Conservation (phyloP, 768 basidiomycete genomes). For the Pulveroboletus frians region DNA sequence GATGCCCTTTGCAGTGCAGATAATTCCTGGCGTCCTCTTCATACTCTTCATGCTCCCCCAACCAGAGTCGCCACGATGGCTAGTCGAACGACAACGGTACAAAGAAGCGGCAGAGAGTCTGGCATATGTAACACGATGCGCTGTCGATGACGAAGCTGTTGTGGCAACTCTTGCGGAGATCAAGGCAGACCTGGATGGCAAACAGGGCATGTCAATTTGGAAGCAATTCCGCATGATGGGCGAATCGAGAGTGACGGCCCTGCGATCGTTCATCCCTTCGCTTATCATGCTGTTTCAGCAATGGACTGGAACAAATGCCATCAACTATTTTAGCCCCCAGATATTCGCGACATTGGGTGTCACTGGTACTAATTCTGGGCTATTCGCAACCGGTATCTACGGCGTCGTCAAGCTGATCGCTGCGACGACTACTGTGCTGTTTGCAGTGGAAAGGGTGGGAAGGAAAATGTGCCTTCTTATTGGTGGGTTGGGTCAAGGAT, state of each 20-base stretch:
- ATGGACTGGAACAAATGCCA: slow-evolving; percentile 51
- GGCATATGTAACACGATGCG: slow-evolving; percentile 32
- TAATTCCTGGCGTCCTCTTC: slow-evolving; percentile 50
- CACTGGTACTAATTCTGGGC: slow-evolving; percentile 35
- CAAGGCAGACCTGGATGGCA: slow-evolving; percentile 43
- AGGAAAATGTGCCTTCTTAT: slow-evolving; percentile 46
- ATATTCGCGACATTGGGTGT: slow-evolving; percentile 49
- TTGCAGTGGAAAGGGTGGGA: slow-evolving; percentile 46
- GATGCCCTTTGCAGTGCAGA: slow-evolving; percentile 46
- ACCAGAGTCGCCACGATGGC: slow-evolving; percentile 55
- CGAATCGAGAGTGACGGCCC: slow-evolving; percentile 37
- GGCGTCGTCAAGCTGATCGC: slow-evolving; percentile 39
- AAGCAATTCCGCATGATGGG: slow-evolving; percentile 41
- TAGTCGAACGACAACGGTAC: slow-evolving; percentile 43
- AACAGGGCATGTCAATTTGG: slow-evolving; percentile 30
- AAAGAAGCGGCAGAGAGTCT: slow-evolving; percentile 38
- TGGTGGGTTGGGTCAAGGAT: slow-evolving; percentile 45
- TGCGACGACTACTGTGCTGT: slow-evolving; percentile 36
- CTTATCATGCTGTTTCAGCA: slow-evolving; percentile 45
- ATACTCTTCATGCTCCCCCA: slow-evolving; percentile 42
- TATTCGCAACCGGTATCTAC: slow-evolving; percentile 48
- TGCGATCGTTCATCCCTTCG: slow-evolving; percentile 43
- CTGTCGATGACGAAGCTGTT: slow-evolving; percentile 33
- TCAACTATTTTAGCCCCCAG: slow-evolving; percentile 51
- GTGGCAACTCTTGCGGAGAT: slow-evolving; percentile 41